Evolutionary conservation across 805 yeast genomes (phyloP), one percentile per base, ranked within the genome.

Genomic region (Yarrowia hollandica): DNA sequence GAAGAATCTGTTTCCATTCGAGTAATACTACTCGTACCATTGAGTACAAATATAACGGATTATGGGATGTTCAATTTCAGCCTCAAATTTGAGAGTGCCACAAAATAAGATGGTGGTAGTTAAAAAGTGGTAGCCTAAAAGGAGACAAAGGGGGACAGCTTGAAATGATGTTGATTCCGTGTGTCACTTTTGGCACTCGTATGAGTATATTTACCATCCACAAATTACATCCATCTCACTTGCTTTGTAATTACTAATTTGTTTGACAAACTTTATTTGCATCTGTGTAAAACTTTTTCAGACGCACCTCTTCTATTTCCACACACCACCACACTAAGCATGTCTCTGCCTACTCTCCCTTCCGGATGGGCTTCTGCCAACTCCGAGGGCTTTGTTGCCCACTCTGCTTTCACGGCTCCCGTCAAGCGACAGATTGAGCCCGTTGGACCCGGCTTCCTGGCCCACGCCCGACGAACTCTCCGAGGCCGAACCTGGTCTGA

Each of bases 401-500:
- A 62, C 19, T 64, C 63, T 4, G 50, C 68, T 28, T 61, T 72
- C 42, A 61, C 69, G n/a, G 64, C 70, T 14, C 70, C 73, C 22
- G 65, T 67, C 30, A 67, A 66, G 64, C 74, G 96, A 73, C 85
- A 92, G 62, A 79, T 91, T 63, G 99, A 94, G 77, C 98, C 99
- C 34, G 97, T 92, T 65, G 99, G 99, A 60, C 92, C 95, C 63
- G 88, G 82, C 72, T 94, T 91, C 78, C 78, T 94, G 67, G 97
- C 97, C 56, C 99, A 94, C 71, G 98, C 98, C 61, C 84, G 96
- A 66, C 88, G 99, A 80, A 82, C 95, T 59, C 79, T 91, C 67
- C 85, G 96, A 77, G 96, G 96, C 73, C 97, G 96, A 77, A 90
- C 98, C 52, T 94, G 97, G 96, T 90, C 97, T 60, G 98, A 94